Evolutionary conservation across 768 basidiomycete genomes (phyloP).

Genomic region (Wakefieldia striispora): DNA sequence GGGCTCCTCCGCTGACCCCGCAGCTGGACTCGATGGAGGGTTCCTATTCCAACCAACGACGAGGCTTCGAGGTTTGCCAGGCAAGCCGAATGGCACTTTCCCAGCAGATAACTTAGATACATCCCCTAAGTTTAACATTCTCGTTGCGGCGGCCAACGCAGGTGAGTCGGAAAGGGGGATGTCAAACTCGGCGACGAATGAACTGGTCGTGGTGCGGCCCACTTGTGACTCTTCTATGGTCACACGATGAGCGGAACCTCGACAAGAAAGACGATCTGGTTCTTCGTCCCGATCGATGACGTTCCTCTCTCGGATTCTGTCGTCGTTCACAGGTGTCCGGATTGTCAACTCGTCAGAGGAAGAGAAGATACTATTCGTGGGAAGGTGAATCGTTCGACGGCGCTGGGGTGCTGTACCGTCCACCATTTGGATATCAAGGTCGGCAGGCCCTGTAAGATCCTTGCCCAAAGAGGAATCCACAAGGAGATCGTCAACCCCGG

Average conservation of each 20-base stretch:
- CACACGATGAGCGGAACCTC: neutral
- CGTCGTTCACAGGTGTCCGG: neutral
- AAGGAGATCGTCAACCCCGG: neutral
- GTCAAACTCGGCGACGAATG: constrained; percentile 19
- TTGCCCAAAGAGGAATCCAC: neutral
- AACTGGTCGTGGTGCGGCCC: neutral
- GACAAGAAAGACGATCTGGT: neutral
- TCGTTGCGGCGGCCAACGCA: neutral
- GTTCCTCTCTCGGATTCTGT: neutral
- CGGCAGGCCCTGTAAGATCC: neutral
- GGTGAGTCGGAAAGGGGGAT: constrained; percentile 12
- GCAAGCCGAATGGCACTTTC: constrained; percentile 3
- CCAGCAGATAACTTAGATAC: constrained; percentile 5
- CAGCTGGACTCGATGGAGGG: too few relatives aligned
- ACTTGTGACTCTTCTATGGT: neutral
- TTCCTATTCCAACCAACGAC: neutral
- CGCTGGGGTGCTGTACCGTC: constrained; percentile 4
- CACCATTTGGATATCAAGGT: constrained; percentile 22
- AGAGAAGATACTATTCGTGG: constrained; percentile 29
- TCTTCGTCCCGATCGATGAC: neutral
- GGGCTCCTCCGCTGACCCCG: neutral
- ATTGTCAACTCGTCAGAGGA: constrained; percentile 30
- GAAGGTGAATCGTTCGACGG: constrained; percentile 19
- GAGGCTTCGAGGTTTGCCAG: constrained; percentile 9
- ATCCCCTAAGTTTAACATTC: neutral